Percentiles rank a stretch among this genome's conserved stretches.
Evolutionary conservation across 2,329 filamentous ascomycete genomes (phyloP).

Genomic region (Fusarium foetens): DNA sequence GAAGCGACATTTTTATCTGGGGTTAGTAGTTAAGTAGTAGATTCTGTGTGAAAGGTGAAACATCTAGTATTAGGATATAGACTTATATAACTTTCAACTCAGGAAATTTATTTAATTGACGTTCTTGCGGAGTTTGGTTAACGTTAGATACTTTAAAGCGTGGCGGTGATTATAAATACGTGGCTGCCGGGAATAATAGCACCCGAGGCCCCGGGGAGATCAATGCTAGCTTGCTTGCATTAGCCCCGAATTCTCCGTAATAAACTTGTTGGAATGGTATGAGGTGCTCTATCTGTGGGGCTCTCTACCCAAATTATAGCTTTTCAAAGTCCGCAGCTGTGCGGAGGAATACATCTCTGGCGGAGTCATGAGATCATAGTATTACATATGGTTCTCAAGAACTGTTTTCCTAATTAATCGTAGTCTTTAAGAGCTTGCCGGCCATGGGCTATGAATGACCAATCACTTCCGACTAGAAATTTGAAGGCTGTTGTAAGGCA

Average conservation of each 20-base stretch:
- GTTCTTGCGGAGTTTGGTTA: background rate
- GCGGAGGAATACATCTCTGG: background rate
- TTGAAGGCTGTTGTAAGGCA: background rate
- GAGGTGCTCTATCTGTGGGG: background rate
- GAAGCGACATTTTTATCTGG: background rate
- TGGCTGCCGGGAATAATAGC: background rate
- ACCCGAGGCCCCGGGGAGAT: no score
- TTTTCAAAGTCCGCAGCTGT: background rate
- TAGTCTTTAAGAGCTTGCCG: background rate
- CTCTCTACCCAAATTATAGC: fast-evolving
- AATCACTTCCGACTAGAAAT: background rate
- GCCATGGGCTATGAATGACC: no score
- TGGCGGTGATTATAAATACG: background rate
- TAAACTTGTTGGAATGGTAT: no score
- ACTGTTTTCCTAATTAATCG: background rate
- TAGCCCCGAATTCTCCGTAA: no score
- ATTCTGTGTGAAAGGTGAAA: background rate
- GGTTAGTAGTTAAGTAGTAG: fast-evolving
- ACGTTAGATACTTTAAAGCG: background rate
- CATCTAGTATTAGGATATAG: fast-evolving
- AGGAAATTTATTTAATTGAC: background rate
- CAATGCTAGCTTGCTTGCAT: no score
- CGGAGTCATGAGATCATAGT: background rate
- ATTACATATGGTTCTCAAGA: background rate
- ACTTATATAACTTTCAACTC: fast-evolving